Percentiles rank a stretch among this genome's conserved stretches.
These are phyloP conservation scores for Monosporascus ibericus DNA, from an alignment of 2,329 filamentous ascomycete species.

Conservation along the genomic window DNA sequence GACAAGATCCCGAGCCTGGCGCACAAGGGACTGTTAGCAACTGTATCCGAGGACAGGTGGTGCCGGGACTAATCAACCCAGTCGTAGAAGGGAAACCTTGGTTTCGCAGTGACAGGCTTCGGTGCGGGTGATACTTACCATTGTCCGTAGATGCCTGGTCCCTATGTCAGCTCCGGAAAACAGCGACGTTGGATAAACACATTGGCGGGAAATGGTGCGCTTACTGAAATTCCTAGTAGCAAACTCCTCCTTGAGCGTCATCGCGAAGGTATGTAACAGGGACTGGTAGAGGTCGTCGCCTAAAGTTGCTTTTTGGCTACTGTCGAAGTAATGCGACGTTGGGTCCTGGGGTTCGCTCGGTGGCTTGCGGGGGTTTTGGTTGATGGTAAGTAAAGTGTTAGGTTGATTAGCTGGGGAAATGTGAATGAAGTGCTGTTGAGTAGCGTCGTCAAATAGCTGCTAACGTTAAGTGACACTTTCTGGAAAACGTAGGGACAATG, in stretches of 20 bases:
- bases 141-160: conserved; percentile 66
- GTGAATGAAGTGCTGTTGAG: neutral
- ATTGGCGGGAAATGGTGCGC: conserved; percentile 23
- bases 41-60: neutral
- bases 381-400: neutral
- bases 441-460: neutral
- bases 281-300: neutral
- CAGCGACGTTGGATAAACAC: conserved; percentile 2
- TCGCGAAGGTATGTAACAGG: conserved; percentile 36
- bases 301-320: neutral
- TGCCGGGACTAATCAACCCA: neutral
- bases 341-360: neutral
- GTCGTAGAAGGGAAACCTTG: neutral
- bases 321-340: neutral
- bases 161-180: conserved; percentile 26
- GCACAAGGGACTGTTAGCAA: conserved; percentile 11
- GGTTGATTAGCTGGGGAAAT: neutral
- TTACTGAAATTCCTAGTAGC: conserved; percentile 69
- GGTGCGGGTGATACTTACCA: conserved; percentile 47
- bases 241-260: conserved; percentile 68
- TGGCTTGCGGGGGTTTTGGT: neutral
- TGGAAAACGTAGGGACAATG: neutral
- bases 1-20: conserved; percentile 61
- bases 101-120: neutral
- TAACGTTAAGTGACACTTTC: neutral